Conservation (phyloP, 2,329 filamentous ascomycete genomes). For the Fusarium setosum region DNA sequence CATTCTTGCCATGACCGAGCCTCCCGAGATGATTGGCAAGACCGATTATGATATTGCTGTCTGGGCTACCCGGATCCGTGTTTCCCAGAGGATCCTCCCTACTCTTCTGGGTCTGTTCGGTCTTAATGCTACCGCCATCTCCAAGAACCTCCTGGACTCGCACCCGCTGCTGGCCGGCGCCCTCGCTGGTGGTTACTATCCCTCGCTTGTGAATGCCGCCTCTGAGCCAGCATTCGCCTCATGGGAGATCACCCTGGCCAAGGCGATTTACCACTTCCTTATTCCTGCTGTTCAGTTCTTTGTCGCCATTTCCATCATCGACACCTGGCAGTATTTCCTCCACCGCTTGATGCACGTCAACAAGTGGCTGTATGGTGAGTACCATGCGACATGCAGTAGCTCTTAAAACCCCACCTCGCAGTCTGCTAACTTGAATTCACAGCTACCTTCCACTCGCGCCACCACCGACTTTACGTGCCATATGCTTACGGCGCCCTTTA, state of each 20-base stretch:
- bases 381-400: not conserved
- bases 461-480: slow-evolving; percentile 96
- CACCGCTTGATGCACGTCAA: slow-evolving; percentile 98
- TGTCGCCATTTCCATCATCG: slow-evolving; percentile 79
- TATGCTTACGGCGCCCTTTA: slow-evolving; percentile 98
- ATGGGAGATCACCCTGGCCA: slow-evolving; percentile 84
- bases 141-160: slow-evolving; percentile 77
- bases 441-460: slow-evolving; percentile 92
- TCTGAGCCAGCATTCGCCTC: slow-evolving; percentile 79
- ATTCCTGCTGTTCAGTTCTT: slow-evolving; percentile 84
- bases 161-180: slow-evolving; percentile 81
- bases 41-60: slow-evolving; percentile 89
- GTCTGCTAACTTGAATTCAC: slow-evolving; percentile 17
- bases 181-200: slow-evolving; percentile 84
- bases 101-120: slow-evolving; percentile 76
- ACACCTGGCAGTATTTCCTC: slow-evolving; percentile 98
- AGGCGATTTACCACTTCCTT: slow-evolving; percentile 80
- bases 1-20: slow-evolving; percentile 77
- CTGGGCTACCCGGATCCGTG: slow-evolving; percentile 85
- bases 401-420: not conserved
- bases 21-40: slow-evolving; percentile 77
- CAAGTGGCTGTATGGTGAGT: slow-evolving; percentile 94
- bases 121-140: slow-evolving; percentile 79
- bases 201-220: slow-evolving; percentile 72
- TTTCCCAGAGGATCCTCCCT: slow-evolving; percentile 84